Percentiles rank a stretch among this genome's conserved stretches.
These are phyloP conservation scores for Colletotrichum sublineola DNA, from an alignment of 2,329 filamentous ascomycete genomes.

Conservation along the genomic window DNA sequence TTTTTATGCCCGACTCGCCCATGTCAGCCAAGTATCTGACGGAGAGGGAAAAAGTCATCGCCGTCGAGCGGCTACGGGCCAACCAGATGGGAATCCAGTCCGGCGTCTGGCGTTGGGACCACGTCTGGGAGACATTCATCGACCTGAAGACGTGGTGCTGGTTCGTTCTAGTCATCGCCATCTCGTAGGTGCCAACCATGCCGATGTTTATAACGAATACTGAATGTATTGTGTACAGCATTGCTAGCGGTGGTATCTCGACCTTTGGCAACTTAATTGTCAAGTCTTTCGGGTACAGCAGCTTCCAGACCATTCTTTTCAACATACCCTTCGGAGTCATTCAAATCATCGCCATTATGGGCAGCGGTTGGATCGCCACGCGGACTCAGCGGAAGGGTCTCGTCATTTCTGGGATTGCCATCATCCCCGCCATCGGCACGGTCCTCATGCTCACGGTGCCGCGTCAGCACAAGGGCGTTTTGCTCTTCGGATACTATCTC, in stretches of 20 bases:
- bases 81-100: conserved; percentile 59
- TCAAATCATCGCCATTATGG: conserved; percentile 70
- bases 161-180: conserved; percentile 60
- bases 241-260: conserved; percentile 67
- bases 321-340: conserved; percentile 71
- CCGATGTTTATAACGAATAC: background rate
- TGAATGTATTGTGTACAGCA: conserved; percentile 36
- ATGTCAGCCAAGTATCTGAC: conserved; percentile 68
- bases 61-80: conserved; percentile 66
- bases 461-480: conserved; percentile 59
- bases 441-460: conserved; percentile 64
- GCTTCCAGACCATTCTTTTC: conserved; percentile 67
- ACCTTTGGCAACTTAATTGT: conserved; percentile 71
- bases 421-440: conserved; percentile 56
- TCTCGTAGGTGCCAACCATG: conserved; percentile 55
- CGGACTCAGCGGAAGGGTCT: conserved; percentile 58
- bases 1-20: conserved; percentile 73
- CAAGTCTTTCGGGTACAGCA: conserved; percentile 66
- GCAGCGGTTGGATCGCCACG: conserved; percentile 62
- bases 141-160: conserved; percentile 56
- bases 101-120: conserved; percentile 54
- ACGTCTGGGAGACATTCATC: conserved; percentile 51
- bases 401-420: conserved; percentile 55
- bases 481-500: conserved; percentile 66
- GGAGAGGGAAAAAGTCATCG: conserved; percentile 67